phyloP scores from a whole-genome alignment of 2,329 filamentous ascomycete species.

The Aureobasidium leucospermi region DNA sequence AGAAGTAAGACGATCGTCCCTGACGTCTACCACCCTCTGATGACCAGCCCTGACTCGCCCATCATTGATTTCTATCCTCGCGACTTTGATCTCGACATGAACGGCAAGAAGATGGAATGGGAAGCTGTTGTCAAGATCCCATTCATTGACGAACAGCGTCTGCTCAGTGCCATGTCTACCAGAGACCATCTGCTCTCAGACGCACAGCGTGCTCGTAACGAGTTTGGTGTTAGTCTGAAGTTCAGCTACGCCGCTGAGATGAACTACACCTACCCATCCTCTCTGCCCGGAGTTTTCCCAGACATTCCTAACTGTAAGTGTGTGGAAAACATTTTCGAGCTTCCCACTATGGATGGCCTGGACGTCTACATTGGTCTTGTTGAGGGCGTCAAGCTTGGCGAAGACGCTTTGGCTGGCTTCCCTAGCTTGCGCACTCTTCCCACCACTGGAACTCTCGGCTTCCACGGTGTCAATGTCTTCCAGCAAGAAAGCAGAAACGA shows the following conservation, averaged over 20 bases:
- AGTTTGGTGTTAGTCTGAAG: conserved; percentile 85
- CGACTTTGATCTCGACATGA: conserved; percentile 98
- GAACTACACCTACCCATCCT: conserved; percentile 80
- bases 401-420: conserved; percentile 83
- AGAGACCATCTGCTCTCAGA: conserved; percentile 71
- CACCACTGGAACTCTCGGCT: conserved; percentile 72
- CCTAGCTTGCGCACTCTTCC: conserved; percentile 81
- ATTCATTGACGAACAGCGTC: conserved; percentile 87
- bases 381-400: conserved; percentile 73
- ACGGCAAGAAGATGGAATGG: conserved; percentile 99
- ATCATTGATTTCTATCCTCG: conserved; percentile 98
- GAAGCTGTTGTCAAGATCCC: conserved; percentile 98
- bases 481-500: conserved; percentile 93
- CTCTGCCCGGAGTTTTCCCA: conserved; percentile 81
- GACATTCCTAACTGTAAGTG: conserved; percentile 82
- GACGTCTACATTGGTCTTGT: conserved; percentile 79
- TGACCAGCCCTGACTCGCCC: conserved; percentile 83
- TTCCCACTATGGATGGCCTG: conserved; percentile 85
- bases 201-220: conserved; percentile 75
- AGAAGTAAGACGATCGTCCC: conserved; percentile 97
- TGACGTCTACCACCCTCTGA: conserved; percentile 75
- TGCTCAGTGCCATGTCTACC: conserved; percentile 78
- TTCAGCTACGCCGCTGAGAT: conserved; percentile 76
- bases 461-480: conserved; percentile 89
- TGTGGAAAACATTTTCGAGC: conserved; percentile 91